A percentile compares a stretch with the other conserved stretches of the same genome.
Conservation (phyloP, 2,329 filamentous ascomycete genomes). For the Arthrobotrys sinensis region DNA sequence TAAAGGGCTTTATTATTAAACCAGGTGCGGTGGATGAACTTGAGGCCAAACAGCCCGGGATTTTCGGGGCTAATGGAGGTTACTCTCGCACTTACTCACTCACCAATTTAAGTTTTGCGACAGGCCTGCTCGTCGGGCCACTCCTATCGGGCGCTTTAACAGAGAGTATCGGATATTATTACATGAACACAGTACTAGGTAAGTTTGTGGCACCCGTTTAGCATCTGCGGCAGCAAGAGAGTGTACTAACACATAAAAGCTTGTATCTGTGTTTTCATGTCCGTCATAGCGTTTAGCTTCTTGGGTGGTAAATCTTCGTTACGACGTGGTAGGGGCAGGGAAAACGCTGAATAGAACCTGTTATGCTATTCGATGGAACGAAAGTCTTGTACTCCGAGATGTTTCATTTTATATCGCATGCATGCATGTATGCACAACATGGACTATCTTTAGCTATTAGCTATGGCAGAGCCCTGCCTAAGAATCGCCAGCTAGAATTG, state of each 20-base stretch:
- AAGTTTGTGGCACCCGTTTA: background rate
- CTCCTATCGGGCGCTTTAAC: conserved; percentile 29
- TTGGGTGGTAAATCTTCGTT: conserved; percentile 13
- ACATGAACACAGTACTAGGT: conserved; percentile 22
- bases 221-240: background rate
- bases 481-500: too few relatives aligned
- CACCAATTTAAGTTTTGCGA: conserved; percentile 63
- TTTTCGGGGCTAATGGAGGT: conserved; percentile 65
- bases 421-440: too few relatives aligned
- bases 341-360: background rate
- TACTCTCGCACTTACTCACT: conserved; percentile 64
- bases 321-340: background rate
- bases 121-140: conserved; percentile 63
- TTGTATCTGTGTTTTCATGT: background rate
- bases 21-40: conserved; percentile 57
- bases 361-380: too few relatives aligned
- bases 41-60: conserved; percentile 61
- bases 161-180: conserved; percentile 23
- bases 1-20: too few relatives aligned
- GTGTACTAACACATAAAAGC: conserved; percentile 8
- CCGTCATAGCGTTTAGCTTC: background rate
- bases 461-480: too few relatives aligned
- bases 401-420: too few relatives aligned
- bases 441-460: too few relatives aligned
- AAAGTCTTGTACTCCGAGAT: too few relatives aligned